Evolutionary conservation across 805 yeast species (phyloP), one percentile per base, ranked within the genome.

Genomic region (Kodamaea kakaduensis): DNA sequence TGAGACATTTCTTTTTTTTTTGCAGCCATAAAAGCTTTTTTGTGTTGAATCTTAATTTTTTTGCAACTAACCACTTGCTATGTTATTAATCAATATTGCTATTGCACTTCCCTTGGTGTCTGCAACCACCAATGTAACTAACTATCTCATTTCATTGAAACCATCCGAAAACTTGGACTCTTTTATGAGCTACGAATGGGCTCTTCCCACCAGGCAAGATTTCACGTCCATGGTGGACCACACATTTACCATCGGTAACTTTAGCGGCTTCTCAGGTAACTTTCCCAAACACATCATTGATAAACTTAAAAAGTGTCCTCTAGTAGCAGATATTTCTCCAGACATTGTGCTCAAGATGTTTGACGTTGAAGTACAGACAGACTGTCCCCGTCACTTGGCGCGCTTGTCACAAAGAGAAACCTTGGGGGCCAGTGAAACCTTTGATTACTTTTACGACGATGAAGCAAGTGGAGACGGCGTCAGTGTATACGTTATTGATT

Each of bases 401-500:
- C 56, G 87, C 26, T 47, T 83, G 5, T 80, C 87, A 0, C 77
- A 78, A 42, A 59, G 67, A 17, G 59, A 61, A 46, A 36, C 44
- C 22, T 30, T 57, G 33, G 44, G 27, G 32, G 39, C 10, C 20
- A 38, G 32, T 18, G 39, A 19, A 1, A 19, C 50, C 19, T 59
- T 62, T 14, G 54, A 67, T 10, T 84, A 75, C 50, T 59, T 62
- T 40, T 83, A 71, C 47, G 73, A 76, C 31, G 51, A 52, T 0
- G 55, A 58, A 0, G 55, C 54, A 17, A 55, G 57, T 29, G 95
- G 95, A 0, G 61, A 46, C 28, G 75, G 71, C 26, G 84, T 85
- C 3, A 73, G 73, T 37, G 90, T 81, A 0, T 88, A 88, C 54
- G 75, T 89, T 28, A 69, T 87, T 36, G 97, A 88, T 58, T 83